Evolutionary conservation across 2,329 filamentous ascomycete species (phyloP).

Genomic region (Colletotrichum eremochloae): DNA sequence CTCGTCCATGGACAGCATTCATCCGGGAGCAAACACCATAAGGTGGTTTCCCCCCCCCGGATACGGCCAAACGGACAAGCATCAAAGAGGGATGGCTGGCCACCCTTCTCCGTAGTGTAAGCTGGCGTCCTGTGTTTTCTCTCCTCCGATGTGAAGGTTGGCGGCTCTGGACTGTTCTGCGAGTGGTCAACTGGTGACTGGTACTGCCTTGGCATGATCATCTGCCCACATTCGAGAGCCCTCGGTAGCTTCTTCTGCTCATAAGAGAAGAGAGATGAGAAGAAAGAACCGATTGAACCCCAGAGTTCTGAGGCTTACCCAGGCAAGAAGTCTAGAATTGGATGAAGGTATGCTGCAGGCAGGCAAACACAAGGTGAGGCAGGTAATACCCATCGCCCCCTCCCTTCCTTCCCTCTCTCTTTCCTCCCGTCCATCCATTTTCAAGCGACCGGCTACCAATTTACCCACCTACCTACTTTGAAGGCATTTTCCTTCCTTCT

Average conservation of each 20-base stretch:
- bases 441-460: not conserved
- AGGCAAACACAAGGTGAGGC: constrained; percentile 14
- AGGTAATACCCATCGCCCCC: constrained; percentile 6
- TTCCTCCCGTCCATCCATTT: not conserved
- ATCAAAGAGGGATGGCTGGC: not conserved
- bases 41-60: constrained; percentile 1
- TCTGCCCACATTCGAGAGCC: constrained; percentile 6
- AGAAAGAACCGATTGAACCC: not conserved
- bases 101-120: not conserved
- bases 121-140: not conserved
- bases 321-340: not conserved
- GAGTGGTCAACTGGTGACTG: not conserved
- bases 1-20: constrained; percentile 7
- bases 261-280: not conserved
- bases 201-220: constrained; percentile 9
- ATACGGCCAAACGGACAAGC: constrained; percentile 14
- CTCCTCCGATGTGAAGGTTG: not conserved
- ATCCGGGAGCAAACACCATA: constrained; percentile 20
- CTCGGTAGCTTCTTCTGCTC: not conserved
- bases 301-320: not conserved
- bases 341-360: not conserved
- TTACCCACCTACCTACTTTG: not conserved
- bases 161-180: not conserved
- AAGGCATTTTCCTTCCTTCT: not conserved
- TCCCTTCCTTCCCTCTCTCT: constrained; percentile 12